Evolutionary conservation across 345 rosid species (phyloP), one percentile per base, ranked within the genome.

Genomic region (Clarkia xantiana): DNA sequence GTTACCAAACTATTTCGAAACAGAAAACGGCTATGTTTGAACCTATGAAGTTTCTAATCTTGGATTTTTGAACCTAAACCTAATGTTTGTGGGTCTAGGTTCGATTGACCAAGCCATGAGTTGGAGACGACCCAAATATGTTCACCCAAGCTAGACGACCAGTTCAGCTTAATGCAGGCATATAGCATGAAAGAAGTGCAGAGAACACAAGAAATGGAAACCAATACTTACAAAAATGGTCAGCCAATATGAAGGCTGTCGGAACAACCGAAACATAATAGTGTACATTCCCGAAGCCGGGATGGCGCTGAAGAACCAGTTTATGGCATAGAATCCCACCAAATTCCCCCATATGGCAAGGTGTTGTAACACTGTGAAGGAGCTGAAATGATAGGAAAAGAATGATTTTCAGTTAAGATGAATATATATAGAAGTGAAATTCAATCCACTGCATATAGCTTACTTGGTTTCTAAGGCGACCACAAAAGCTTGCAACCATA

Each of bases 401-500:
- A 25, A 45, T 17, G 20, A 15, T 45, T 16, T 45, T 14, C 22
- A 0, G 20, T 45, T 11, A 45, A 20, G 2, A 11, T 15, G 49
- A 45, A 14, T 18, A 4, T 29, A 18, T n/a, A 23, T 22, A 25
- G 1, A 18, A 34, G 18, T 44, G 23, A 40, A 20, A 52, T 7
- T 13, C 11, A 2, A 10, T 1, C 1, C 20, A 38, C 9, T 18
- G 51, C 11, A 0, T 14, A 11, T 40, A 60, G 69, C 84, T 59
- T 82, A 84, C 96, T 81, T 91, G 66, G 98, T 91, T 77, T 91
- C 98, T 44, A 84, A 54, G 51, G 87, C 67, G 58, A 91, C 86
- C 56, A 91, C 96, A 55, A 86, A 86, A 40, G 96, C 98, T 72
- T 91, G 98, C 71, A 91, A 72, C 96, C 98, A 91, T 67, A 91